These are phyloP conservation scores for Melastoma candidum DNA, from an alignment of 441 rosid species.

Conservation along the genomic window DNA sequence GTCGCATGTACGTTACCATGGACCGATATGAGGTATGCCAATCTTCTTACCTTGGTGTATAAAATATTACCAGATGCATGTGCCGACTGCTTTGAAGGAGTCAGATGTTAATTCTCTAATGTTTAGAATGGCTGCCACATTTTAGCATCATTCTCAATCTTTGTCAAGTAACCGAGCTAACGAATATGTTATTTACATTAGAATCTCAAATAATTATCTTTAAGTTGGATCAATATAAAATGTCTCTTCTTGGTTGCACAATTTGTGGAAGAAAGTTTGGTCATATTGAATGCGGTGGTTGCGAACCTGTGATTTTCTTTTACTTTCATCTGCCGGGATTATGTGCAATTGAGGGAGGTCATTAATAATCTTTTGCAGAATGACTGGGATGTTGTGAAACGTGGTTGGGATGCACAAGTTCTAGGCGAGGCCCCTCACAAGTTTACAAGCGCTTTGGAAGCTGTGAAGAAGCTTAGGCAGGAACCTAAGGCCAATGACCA, in stretches of 20 bases:
- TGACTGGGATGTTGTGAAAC: constrained; percentile 87
- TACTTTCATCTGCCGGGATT: background rate
- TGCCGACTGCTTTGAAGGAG: no score
- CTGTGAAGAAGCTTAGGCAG: constrained; percentile 69
- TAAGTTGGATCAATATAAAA: no score
- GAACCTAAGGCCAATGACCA: constrained; percentile 72
- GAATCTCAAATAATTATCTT: no score
- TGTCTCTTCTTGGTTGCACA: no score
- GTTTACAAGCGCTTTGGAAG: constrained; percentile 76
- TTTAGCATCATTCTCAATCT: no score
- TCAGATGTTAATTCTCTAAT: no score
- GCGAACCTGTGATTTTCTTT: background rate
- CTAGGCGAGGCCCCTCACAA: constrained; percentile 97
- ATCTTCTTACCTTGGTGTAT: no score
- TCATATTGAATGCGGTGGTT: no score
- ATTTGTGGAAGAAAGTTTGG: background rate
- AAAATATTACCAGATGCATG: no score
- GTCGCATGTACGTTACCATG: constrained; percentile 95
- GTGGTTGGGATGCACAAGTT: constrained; percentile 99
- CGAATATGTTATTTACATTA: no score
- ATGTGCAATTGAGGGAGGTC: background rate
- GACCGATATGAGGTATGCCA: constrained; percentile 85
- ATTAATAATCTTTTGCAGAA: constrained; percentile 38
- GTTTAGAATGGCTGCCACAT: no score
- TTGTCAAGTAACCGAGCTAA: no score